Base-by-base conservation (phyloP, 305 asterid species). In the Rubia tinctorum region DNA sequence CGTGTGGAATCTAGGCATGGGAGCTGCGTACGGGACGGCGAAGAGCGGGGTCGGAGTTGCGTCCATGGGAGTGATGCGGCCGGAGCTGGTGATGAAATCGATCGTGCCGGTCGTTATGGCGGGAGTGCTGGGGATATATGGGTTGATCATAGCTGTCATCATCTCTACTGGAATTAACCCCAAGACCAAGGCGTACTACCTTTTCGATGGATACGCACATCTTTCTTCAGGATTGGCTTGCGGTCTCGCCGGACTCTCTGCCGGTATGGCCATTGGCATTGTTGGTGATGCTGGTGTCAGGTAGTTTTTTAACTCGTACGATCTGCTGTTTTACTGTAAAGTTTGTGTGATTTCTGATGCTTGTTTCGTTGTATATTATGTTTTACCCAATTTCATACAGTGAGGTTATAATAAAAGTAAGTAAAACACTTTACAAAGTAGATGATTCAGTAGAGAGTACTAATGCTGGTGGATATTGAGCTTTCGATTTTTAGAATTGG, bases 11-110 rank as follows among this genome's bases (percentile, higher is more conserved):
- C 37, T 71, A 82, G 86, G 86, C 30, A 79, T 77, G 84, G 84
- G 84, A 68, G 86, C 86, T 71, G 86, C 86, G 22, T 82, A 82
- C 75, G 84, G 86, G 64, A 82, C 84, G 5, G 86, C 86, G 15
- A 82, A 82, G 80, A 82, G 86, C 8, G 83, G 83, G 7, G 86
- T 82, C 0, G 86, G 86, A 61, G 83, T 82, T 66, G 86, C 83
- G 3, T 82, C 86, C 37, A 82, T 82, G 83, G 86, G 86, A 25
- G 86, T 82, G 70, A 82, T 82, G 86, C 75, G 86, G 80, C 86
- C 86, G 61, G 83, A 82, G 78, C 78, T 82, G 39, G 83, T 79
- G 72, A 82, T 82, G 85, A 82, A 82, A 61, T 82, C 85, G 61
- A 82, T 82, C 20, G 85, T 82, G 47, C 86, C 83, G 10, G 85